These are phyloP conservation scores for Diaporthe humulicola DNA, from an alignment of 2,329 filamentous ascomycete species.

Conservation along the genomic window DNA sequence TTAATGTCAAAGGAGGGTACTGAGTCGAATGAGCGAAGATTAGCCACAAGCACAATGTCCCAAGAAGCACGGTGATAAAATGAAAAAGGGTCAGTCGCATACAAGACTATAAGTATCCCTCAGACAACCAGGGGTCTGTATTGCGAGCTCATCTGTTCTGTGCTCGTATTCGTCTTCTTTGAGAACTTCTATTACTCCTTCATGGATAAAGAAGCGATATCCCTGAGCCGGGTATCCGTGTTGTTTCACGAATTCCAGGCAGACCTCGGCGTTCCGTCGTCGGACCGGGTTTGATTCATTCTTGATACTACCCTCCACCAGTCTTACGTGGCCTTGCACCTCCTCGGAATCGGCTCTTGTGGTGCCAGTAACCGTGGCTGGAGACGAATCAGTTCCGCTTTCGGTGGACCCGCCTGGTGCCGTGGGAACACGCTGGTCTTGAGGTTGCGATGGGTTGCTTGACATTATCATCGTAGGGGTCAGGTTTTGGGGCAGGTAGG, in stretches of 20 bases:
- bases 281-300: not conserved
- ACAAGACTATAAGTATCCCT: not conserved
- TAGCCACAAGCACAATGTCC: not conserved
- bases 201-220: not conserved
- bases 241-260: not conserved
- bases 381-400: not conserved
- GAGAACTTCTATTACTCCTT: constrained; percentile 2
- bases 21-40: not conserved
- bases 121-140: not conserved
- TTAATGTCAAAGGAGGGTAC: constrained; percentile 11
- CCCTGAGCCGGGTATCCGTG: constrained; percentile 3
- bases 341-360: not conserved
- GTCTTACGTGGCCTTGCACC: not conserved
- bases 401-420: not conserved
- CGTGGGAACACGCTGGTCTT: not conserved
- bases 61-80: not conserved
- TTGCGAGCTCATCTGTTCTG: not conserved
- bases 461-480: not conserved
- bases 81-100: not conserved
- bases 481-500: not conserved
- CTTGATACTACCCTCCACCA: not conserved
- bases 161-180: not conserved
- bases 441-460: not conserved
- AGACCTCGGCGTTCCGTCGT: not conserved
- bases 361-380: not conserved